phyloP scores from a whole-genome alignment of 805 yeast genomes.

The Nakazawaea pomicola region DNA sequence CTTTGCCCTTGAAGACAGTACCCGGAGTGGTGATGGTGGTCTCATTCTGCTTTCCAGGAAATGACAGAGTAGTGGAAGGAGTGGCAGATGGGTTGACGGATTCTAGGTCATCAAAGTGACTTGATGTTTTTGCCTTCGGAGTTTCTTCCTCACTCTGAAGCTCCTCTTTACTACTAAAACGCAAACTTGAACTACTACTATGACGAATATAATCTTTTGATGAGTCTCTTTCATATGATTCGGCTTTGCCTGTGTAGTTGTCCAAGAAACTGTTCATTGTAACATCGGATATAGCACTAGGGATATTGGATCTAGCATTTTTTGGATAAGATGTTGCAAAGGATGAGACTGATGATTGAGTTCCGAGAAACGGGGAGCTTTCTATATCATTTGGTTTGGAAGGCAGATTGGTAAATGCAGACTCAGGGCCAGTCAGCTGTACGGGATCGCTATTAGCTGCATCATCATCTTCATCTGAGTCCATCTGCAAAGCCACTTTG shows the following conservation, averaged over 20 bases:
- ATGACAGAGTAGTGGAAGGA: no score
- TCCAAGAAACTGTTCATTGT: slow-evolving; percentile 13
- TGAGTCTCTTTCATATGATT: not conserved
- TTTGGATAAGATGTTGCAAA: not conserved
- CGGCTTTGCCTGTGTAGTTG: slow-evolving; percentile 6
- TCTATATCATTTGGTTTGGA: not conserved
- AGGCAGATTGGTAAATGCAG: not conserved
- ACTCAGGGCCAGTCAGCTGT: no score
- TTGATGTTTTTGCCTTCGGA: not conserved
- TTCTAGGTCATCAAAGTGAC: not conserved
- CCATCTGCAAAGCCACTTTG: slow-evolving; percentile 4
- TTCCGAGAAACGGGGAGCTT: not conserved
- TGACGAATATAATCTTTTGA: slow-evolving; percentile 3
- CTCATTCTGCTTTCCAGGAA: no score
- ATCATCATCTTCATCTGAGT: slow-evolving; percentile 5
- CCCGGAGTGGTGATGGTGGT: no score
- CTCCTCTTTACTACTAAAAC: not conserved
- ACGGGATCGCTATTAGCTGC: no score
- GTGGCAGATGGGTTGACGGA: no score
- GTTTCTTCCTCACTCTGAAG: slow-evolving; percentile 1
- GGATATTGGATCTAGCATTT: not conserved
- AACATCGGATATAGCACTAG: slow-evolving; percentile 10
- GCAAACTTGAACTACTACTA: not conserved
- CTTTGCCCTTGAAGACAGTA: no score
- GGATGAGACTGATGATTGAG: not conserved